Evolutionary conservation across 2,329 filamentous ascomycete species (phyloP).

Genomic region (Xylariaceae sp.): DNA sequence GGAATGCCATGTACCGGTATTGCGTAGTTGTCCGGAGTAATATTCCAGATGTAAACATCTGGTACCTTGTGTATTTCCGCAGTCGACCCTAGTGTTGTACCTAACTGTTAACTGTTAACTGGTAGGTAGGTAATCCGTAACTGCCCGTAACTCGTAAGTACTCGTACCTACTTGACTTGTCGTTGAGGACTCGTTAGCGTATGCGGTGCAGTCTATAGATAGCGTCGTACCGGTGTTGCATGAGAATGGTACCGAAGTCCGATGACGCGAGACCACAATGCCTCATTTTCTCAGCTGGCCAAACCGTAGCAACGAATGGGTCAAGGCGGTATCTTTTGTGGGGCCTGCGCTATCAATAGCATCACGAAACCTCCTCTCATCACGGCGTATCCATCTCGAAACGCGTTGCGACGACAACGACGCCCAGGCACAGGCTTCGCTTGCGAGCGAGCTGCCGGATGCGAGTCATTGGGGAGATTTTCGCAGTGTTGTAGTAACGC

Average conservation of each 20-base stretch:
- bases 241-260: neutral
- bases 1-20: neutral
- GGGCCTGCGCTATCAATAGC: neutral
- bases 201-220: neutral
- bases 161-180: neutral
- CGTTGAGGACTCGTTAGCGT: neutral
- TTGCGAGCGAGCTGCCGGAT: neutral
- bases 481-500: neutral
- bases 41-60: neutral
- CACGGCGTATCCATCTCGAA: neutral
- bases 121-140: neutral
- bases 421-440: neutral
- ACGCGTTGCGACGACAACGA: slow-evolving; percentile 4
- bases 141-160: neutral
- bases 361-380: neutral
- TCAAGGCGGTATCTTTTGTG: neutral
- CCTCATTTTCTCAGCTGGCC: neutral
- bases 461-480: neutral
- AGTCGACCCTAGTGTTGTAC: neutral
- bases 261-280: neutral
- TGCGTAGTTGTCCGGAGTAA: neutral
- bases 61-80: neutral
- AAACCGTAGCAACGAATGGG: neutral
- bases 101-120: neutral
- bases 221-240: neutral